Base-by-base conservation (phyloP, 1,284 basidiomycete species). In the Tilletiopsis washingtonensis region DNA sequence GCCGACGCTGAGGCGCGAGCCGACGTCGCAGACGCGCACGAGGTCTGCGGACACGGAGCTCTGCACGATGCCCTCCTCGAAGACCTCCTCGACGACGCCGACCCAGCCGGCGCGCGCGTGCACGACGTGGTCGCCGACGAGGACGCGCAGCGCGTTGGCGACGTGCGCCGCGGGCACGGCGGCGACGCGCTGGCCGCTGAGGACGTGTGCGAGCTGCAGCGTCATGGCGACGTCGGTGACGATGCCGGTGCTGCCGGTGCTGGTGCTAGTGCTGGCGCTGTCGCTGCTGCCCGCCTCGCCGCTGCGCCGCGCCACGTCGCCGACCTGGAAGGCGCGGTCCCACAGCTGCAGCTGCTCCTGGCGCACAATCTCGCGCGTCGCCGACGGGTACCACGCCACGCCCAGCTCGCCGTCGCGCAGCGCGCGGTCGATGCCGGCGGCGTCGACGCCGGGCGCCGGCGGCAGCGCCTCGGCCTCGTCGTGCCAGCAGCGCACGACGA, bases 21-120 rank as follows among this genome's bases (percentile, higher is more conserved):
- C 54, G 44, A 59, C 47, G 40, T 62, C 51, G 40, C 52, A 45
- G 17, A 58, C 49, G 21, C 63, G 29, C 34, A 39, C 47, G 47
- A 39, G 36, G 2, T 54, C 40, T n/a, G 54, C 48, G 14, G 50
- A 32, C 89, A 76, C 48, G 81, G 78, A 46, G 0, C 64, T 64
- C 59, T 76, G 74, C 24, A 91, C 79, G 37, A 85, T 77, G 5
- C 83, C 83, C 76, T 91, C 87, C 65, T 93, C 89, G 59, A 88
- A 90, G 49, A 90, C 75, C 60, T 77, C 77, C 53, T 78, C 76
- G 23, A 79, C 60, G 55, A 90, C 85, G 45, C 90, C 90, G 62
- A 94, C 77, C 91, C 91, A 96, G 69, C 90, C 82, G 7, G 78
- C 79, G n/a, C n/a, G n/a, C 42, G 84, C 78, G 7, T 82, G 82